These are phyloP conservation scores for Boletus semigastroideus DNA, from an alignment of 1,284 basidiomycete genomes.

Conservation along the genomic window DNA sequence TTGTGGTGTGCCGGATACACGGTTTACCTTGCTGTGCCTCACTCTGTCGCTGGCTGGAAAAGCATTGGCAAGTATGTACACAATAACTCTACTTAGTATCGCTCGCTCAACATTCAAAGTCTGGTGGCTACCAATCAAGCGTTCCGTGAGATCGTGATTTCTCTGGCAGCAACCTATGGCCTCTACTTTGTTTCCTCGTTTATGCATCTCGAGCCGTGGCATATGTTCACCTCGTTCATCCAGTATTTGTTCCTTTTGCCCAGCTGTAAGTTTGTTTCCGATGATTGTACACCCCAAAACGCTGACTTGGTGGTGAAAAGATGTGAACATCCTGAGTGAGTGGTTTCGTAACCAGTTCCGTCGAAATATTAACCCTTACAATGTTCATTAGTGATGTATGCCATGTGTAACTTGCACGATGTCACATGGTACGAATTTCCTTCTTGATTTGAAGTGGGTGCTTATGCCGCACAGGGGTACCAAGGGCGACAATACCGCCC, in stretches of 20 bases:
- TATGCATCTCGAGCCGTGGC: slow-evolving; percentile 90
- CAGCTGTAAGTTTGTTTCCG: slow-evolving; percentile 51
- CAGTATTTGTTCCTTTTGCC: slow-evolving; percentile 82
- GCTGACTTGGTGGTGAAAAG: slow-evolving; percentile 37
- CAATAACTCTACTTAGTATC: background rate
- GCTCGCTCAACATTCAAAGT: slow-evolving; percentile 35
- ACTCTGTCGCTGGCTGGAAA: slow-evolving; percentile 71
- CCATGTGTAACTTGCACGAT: slow-evolving; percentile 89
- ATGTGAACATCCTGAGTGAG: slow-evolving; percentile 85
- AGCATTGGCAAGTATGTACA: slow-evolving; percentile 59
- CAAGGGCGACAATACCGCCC: slow-evolving; percentile 84
- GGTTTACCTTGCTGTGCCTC: slow-evolving; percentile 81
- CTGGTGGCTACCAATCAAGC: slow-evolving; percentile 64
- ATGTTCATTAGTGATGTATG: slow-evolving; percentile 68
- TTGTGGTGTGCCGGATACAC: slow-evolving; percentile 89
- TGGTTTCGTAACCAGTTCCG: background rate
- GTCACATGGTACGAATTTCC: slow-evolving; percentile 67
- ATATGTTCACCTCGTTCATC: slow-evolving; percentile 89
- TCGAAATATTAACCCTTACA: background rate
- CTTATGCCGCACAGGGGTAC: slow-evolving; percentile 59
- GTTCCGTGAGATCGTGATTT: slow-evolving; percentile 80
- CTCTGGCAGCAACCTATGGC: slow-evolving; percentile 83
- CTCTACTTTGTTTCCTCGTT: slow-evolving; percentile 86
- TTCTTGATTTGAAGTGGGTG: background rate
- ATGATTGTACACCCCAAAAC: background rate